Conservation (phyloP, 768 basidiomycete species). For the Psilocybe tampanensis region DNA sequence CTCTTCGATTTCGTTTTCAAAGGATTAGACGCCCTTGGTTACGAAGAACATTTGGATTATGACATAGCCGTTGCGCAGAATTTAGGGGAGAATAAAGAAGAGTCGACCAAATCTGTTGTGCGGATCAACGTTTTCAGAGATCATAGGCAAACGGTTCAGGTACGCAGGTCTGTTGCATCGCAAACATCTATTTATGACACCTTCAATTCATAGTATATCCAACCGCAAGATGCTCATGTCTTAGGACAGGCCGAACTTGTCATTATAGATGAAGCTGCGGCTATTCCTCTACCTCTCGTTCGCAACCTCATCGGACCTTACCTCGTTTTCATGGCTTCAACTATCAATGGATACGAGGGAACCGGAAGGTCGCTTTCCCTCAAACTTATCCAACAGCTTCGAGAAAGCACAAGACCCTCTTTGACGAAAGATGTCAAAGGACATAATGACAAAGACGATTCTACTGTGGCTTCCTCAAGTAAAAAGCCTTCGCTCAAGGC, state of each 20-base stretch:
- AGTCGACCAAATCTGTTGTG: conserved; percentile 94
- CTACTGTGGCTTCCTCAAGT: conserved; percentile 41
- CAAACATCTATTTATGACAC: conserved; percentile 1
- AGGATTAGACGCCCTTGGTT: conserved; percentile 91
- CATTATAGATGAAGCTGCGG: conserved; percentile 98
- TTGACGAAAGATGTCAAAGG: conserved; percentile 60
- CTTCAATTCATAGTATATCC: conserved; percentile 73
- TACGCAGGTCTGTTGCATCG: conserved; percentile 32
- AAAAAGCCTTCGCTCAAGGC: conserved; percentile 59
- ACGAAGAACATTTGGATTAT: conserved; percentile 97
- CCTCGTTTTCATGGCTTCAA: conserved; percentile 98
- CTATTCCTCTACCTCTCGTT: conserved; percentile 95
- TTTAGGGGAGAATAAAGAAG: conserved; percentile 47
- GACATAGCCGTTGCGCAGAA: conserved; percentile 96
- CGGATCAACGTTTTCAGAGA: conserved; percentile 92
- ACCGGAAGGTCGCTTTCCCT: conserved; percentile 98
- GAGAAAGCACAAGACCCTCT: conserved; percentile 85
- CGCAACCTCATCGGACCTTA: conserved; percentile 94
- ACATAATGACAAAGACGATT: conserved; percentile 39
- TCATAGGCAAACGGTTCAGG: conserved; percentile 97
- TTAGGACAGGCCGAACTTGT: conserved; percentile 97
- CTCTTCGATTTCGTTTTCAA: conserved; percentile 99
- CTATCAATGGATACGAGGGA: conserved; percentile 99
- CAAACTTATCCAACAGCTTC: conserved; percentile 95
- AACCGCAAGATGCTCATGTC: conserved; percentile 97